Conservation (phyloP, 768 basidiomycete genomes). For the Hericium erinaceus region DNA sequence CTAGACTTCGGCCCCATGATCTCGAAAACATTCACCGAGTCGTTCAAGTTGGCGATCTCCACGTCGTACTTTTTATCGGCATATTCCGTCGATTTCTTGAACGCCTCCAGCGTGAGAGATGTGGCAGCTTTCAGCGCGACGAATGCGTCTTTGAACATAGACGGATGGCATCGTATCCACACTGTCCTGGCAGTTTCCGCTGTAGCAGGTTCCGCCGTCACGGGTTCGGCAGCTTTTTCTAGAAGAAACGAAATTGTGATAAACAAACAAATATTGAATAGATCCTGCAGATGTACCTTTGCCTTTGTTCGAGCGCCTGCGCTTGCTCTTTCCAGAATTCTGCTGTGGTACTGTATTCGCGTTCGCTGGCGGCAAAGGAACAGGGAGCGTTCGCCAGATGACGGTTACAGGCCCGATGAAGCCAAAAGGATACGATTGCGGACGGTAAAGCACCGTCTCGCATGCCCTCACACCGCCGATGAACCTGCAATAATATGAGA, state of each 20-base stretch:
- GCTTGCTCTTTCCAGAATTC: slow-evolving; percentile 15
- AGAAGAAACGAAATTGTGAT: background rate
- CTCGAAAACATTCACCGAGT: slow-evolving; percentile 74
- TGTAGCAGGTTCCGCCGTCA: background rate
- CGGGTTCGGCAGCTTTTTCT: background rate
- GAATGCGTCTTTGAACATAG: slow-evolving; percentile 50
- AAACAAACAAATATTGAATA: background rate
- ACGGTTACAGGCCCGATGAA: slow-evolving; percentile 64
- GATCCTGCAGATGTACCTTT: background rate
- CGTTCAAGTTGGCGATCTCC: slow-evolving; percentile 64
- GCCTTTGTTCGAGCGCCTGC: slow-evolving; percentile 20
- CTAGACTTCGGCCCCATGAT: slow-evolving; percentile 81
- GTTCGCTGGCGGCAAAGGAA: slow-evolving; percentile 2
- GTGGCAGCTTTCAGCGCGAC: slow-evolving; percentile 40
- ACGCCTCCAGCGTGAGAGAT: slow-evolving; percentile 36
- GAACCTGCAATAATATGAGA: slow-evolving; percentile 34
- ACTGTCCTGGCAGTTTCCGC: slow-evolving; percentile 31
- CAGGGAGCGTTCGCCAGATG: slow-evolving; percentile 52
- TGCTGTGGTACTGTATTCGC: background rate
- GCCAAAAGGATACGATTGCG: slow-evolving; percentile 53
- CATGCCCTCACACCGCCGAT: slow-evolving; percentile 55
- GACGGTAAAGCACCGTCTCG: slow-evolving; percentile 60
- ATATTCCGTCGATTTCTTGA: slow-evolving; percentile 18
- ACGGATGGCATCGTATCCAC: slow-evolving; percentile 80
- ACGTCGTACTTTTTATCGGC: slow-evolving; percentile 28